Conservation (phyloP, 2,329 filamentous ascomycete species). For the Fusarium multiceps region DNA sequence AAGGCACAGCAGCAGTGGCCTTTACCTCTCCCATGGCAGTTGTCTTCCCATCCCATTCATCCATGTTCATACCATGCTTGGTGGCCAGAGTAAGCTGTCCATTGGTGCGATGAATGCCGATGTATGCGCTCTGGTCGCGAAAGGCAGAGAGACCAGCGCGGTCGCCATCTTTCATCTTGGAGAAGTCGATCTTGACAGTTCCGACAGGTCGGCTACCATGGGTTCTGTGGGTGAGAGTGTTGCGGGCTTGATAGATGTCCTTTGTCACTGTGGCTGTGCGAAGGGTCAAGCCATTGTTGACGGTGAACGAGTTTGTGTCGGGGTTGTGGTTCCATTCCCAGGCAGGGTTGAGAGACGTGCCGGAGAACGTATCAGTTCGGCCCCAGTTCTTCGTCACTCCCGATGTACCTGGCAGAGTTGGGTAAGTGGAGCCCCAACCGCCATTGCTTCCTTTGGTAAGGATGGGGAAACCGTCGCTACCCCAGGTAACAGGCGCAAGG, state of each 20-base stretch:
- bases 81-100: conserved; percentile 49
- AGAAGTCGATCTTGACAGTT: conserved; percentile 63
- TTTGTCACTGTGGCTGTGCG: conserved; percentile 62
- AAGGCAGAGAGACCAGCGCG: conserved; percentile 63
- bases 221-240: conserved; percentile 61
- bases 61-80: conserved; percentile 54
- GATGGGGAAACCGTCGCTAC: conserved; percentile 62
- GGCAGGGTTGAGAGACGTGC: conserved; percentile 54
- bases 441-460: conserved; percentile 56
- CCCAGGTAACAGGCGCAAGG: conserved; percentile 65
- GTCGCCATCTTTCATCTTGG: conserved; percentile 63
- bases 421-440: conserved; percentile 61
- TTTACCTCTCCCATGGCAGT: conserved; percentile 32
- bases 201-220: conserved; percentile 58
- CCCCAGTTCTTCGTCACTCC: conserved; percentile 41
- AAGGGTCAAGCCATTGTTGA: conserved; percentile 59
- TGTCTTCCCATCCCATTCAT: conserved; percentile 45
- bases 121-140: conserved; percentile 64
- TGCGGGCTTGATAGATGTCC: conserved; percentile 61
- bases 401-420: conserved; percentile 43
- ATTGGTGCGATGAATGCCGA: conserved; percentile 56
- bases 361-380: conserved; percentile 60
- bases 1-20: conserved; percentile 37
- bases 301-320: conserved; percentile 58
- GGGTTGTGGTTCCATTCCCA: conserved; percentile 75